Percentiles rank a stretch among this genome's conserved stretches.
Conservation (phyloP, 2,329 filamentous ascomycete species). For the Colletotrichum sp. region DNA sequence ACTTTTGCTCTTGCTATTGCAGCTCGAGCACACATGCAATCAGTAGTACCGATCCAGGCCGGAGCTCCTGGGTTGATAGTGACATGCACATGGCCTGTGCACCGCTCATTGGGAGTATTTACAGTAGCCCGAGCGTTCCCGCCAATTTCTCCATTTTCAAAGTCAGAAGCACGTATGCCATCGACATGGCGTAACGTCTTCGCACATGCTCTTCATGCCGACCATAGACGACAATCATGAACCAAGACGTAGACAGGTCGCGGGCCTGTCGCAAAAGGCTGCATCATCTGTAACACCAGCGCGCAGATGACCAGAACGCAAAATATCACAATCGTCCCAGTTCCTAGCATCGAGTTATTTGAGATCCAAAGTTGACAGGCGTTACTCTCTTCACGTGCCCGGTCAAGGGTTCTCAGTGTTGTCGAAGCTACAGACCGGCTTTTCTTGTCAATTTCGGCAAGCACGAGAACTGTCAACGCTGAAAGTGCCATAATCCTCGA, state of each 20-base stretch:
- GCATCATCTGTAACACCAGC: neutral
- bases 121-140: neutral
- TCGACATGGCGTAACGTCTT: neutral
- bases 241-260: slow-evolving; percentile 4
- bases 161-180: neutral
- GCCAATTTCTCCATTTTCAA: neutral
- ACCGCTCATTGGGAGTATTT: neutral
- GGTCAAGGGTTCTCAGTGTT: neutral
- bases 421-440: neutral
- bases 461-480: neutral
- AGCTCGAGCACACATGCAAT: neutral
- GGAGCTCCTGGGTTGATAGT: neutral
- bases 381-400: neutral
- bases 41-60: neutral
- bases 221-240: slow-evolving; percentile 3
- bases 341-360: neutral
- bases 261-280: neutral
- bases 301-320: neutral
- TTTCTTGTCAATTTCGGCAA: neutral
- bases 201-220: neutral
- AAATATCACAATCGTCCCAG: neutral
- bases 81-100: neutral
- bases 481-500: neutral
- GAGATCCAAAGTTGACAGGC: neutral
- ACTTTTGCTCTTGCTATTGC: neutral